Conservation (phyloP, 768 basidiomycete species). For the Sistotremastrum suecicum region DNA sequence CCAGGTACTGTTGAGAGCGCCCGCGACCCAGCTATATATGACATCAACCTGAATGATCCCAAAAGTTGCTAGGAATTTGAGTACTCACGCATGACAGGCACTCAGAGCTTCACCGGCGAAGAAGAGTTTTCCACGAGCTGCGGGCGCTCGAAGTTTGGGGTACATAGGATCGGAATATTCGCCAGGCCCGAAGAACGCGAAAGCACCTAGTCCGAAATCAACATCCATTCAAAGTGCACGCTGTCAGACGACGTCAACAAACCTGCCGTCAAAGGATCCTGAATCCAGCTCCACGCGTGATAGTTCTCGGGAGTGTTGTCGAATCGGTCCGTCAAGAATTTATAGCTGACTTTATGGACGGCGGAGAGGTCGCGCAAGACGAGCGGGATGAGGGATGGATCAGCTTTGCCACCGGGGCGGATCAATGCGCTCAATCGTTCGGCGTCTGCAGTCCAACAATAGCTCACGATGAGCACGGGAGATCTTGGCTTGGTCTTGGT, state of each 20-base stretch:
- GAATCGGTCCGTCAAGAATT: too few species aligned
- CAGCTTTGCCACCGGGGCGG: too few species aligned
- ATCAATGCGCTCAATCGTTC: constrained; percentile 17
- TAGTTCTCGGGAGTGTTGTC: constrained; percentile 11
- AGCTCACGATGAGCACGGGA: constrained; percentile 26
- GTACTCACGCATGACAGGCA: constrained; percentile 16
- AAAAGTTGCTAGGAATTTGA: too few species aligned
- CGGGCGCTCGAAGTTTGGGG: constrained; percentile 16
- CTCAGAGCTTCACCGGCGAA: constrained; percentile 27
- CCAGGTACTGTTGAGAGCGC: constrained; percentile 24
- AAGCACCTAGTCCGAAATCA: constrained; percentile 10
- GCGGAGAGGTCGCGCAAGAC: constrained; percentile 18
- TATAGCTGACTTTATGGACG: constrained; percentile 13
- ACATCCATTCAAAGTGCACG: too few species aligned
- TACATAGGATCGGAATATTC: constrained; percentile 20
- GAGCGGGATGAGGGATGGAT: constrained; percentile 10
- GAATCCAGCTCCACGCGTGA: constrained; percentile 21
- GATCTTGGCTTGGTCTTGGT: constrained; percentile 4
- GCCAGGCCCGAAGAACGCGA: constrained; percentile 27
- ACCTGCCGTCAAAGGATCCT: constrained; percentile 22
- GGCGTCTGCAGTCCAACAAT: constrained; percentile 27
- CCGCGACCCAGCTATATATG: constrained; percentile 19
- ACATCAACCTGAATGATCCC: too few species aligned
- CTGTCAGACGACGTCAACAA: constrained; percentile 2
- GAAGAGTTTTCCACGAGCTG: constrained; percentile 17